phyloP scores from a whole-genome alignment of 768 basidiomycete genomes.

The Boletus rubescentipes region DNA sequence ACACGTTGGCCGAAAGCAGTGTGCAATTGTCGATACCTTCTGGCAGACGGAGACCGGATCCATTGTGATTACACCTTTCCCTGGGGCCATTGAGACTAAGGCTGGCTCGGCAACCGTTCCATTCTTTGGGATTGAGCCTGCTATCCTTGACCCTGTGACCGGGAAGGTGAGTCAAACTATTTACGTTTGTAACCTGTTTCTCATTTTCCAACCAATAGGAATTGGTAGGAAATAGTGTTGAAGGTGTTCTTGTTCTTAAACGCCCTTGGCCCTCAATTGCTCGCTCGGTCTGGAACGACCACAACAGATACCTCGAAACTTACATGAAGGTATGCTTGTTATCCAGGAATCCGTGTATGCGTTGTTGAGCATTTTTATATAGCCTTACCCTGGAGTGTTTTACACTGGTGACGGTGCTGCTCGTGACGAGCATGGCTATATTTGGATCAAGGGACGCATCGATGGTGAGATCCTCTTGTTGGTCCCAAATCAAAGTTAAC shows the following conservation, averaged over 20 bases:
- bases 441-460: slow-evolving; percentile 98
- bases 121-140: slow-evolving; percentile 93
- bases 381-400: slow-evolving; percentile 87
- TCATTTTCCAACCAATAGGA: slow-evolving; percentile 37
- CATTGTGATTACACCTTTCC: slow-evolving; percentile 92
- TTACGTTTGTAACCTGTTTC: not conserved
- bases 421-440: slow-evolving; percentile 92
- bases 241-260: slow-evolving; percentile 86
- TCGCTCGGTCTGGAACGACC: slow-evolving; percentile 88
- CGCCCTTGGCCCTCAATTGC: slow-evolving; percentile 96
- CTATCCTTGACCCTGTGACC: slow-evolving; percentile 79
- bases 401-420: slow-evolving; percentile 98
- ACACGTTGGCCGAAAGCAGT: slow-evolving; percentile 82
- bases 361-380: slow-evolving; percentile 27
- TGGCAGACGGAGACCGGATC: slow-evolving; percentile 99
- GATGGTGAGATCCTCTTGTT: slow-evolving; percentile 59
- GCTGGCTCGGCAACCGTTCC: slow-evolving; percentile 96
- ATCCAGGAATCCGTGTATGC: slow-evolving; percentile 34
- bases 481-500: not conserved
- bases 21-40: slow-evolving; percentile 92
- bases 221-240: slow-evolving; percentile 77
- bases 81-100: slow-evolving; percentile 94
- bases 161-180: slow-evolving; percentile 51
- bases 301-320: slow-evolving; percentile 79
- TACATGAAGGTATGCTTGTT: slow-evolving; percentile 55